These are phyloP conservation scores for Sarocladiaceae sp. DNA, from an alignment of 2,329 filamentous ascomycete species.

Conservation along the genomic window DNA sequence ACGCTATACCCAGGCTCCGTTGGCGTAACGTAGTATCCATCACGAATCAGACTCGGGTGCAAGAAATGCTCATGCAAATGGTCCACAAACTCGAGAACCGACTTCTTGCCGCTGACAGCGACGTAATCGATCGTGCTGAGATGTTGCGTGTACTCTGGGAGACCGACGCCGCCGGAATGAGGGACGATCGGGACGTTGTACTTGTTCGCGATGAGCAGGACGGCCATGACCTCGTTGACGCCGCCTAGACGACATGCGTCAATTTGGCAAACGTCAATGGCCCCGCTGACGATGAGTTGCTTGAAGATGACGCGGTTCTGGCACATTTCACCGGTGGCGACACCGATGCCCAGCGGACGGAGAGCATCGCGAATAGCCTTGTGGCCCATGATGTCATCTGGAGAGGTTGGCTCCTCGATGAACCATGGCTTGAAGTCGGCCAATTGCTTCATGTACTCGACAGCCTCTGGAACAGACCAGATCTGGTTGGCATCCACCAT, in stretches of 20 bases:
- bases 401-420: slow-evolving; percentile 90
- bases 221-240: slow-evolving; percentile 89
- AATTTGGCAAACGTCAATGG: slow-evolving; percentile 85
- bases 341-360: slow-evolving; percentile 68
- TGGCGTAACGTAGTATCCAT: slow-evolving; percentile 86
- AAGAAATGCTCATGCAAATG: slow-evolving; percentile 92
- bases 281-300: slow-evolving; percentile 74
- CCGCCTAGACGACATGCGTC: slow-evolving; percentile 87
- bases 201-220: slow-evolving; percentile 79
- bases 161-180: slow-evolving; percentile 81
- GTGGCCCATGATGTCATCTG: slow-evolving; percentile 86
- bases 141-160: slow-evolving; percentile 93
- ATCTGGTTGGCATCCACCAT: slow-evolving; percentile 94
- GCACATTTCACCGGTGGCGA: slow-evolving; percentile 92
- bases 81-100: slow-evolving; percentile 86
- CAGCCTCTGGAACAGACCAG: slow-evolving; percentile 87
- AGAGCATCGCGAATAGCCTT: slow-evolving; percentile 79
- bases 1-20: slow-evolving; percentile 82
- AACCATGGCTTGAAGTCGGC: slow-evolving; percentile 86
- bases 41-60: slow-evolving; percentile 73
- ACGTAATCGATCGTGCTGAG: slow-evolving; percentile 35
- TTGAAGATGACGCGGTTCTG: slow-evolving; percentile 95
- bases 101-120: slow-evolving; percentile 74
- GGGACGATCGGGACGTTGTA: slow-evolving; percentile 78
- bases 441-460: slow-evolving; percentile 79